Conservation (phyloP, 108 stramenopile genomes). For the Cyclotella baltica region DNA sequence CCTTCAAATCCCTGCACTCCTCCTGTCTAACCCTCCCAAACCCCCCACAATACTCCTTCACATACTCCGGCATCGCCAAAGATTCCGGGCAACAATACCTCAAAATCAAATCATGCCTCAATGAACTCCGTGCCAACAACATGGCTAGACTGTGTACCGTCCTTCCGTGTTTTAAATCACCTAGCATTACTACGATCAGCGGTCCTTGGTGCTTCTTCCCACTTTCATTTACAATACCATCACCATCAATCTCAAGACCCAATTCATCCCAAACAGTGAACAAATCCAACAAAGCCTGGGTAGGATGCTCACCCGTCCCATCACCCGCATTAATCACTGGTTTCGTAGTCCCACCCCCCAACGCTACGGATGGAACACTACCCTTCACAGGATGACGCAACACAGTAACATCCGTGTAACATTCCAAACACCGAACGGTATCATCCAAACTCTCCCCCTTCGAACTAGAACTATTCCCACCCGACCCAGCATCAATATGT, state of each 20-base stretch:
- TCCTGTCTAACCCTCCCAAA: slow-evolving; percentile 66
- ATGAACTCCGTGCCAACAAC: slow-evolving; percentile 75
- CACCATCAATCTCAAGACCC: slow-evolving; percentile 22
- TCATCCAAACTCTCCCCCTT: slow-evolving; percentile 97
- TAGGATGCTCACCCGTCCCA: slow-evolving; percentile 98
- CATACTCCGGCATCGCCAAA: slow-evolving; percentile 86
- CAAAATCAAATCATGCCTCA: slow-evolving; percentile 62
- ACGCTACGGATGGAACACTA: slow-evolving; percentile 59
- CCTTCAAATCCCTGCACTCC: slow-evolving; percentile 52
- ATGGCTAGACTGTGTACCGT: slow-evolving; percentile 96
- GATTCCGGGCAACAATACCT: slow-evolving; percentile 87
- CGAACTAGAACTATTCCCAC: slow-evolving; percentile 81
- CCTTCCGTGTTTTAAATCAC: slow-evolving; percentile 97
- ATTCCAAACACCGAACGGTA: slow-evolving; percentile 90
- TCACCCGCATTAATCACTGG: slow-evolving; percentile 98
- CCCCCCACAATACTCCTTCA: slow-evolving; percentile 75
- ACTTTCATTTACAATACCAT: slow-evolving; percentile 25
- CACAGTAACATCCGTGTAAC: slow-evolving; percentile 92
- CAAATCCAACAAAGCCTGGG: slow-evolving; percentile 97
- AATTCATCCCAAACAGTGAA: slow-evolving; percentile 93
- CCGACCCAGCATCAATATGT: slow-evolving; percentile 73
- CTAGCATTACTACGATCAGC: slow-evolving; percentile 79
- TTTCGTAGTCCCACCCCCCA: slow-evolving; percentile 49
- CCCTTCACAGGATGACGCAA: slow-evolving; percentile 90
- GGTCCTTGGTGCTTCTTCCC: slow-evolving; percentile 34